A percentile compares a stretch with the other conserved stretches of the same genome.
Conservation (phyloP, 1,139 yeast species). For the Debaryomyces psychrophilus region DNA sequence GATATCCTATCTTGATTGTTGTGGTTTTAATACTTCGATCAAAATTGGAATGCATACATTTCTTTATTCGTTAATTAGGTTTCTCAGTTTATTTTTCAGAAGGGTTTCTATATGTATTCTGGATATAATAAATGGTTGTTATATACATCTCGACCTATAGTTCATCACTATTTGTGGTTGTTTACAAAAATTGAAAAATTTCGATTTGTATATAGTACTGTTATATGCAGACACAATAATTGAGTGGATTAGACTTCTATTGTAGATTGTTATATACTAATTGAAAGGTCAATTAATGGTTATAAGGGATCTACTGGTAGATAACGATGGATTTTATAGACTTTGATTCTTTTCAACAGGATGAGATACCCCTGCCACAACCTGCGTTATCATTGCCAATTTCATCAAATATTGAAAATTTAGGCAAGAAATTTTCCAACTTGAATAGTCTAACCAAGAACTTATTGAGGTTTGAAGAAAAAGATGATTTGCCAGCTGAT, state of each 20-base stretch:
- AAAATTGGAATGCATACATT: background rate
- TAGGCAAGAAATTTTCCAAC: conserved; percentile 40
- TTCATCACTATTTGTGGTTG: background rate
- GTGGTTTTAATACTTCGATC: background rate
- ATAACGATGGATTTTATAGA: conserved; percentile 47
- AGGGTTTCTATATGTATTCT: background rate
- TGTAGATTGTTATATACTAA: background rate
- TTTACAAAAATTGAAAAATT: background rate
- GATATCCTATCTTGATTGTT: conserved; percentile 27
- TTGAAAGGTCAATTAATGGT: background rate
- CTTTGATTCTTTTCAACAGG: conserved; percentile 39
- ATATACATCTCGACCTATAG: background rate
- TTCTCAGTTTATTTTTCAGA: background rate
- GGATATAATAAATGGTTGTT: background rate
- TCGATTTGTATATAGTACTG: background rate
- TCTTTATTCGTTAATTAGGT: background rate
- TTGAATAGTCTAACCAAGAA: conserved; percentile 37
- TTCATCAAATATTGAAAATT: conserved; percentile 41
- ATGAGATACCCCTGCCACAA: conserved; percentile 45
- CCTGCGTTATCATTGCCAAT: conserved; percentile 51
- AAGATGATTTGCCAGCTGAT: conserved; percentile 11
- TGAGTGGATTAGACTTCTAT: background rate
- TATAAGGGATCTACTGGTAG: background rate
- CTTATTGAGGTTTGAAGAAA: conserved; percentile 29
- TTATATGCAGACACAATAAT: background rate